These are phyloP conservation scores for Furcasterigmium sp. DNA, from an alignment of 2,329 filamentous ascomycete species.

Conservation along the genomic window DNA sequence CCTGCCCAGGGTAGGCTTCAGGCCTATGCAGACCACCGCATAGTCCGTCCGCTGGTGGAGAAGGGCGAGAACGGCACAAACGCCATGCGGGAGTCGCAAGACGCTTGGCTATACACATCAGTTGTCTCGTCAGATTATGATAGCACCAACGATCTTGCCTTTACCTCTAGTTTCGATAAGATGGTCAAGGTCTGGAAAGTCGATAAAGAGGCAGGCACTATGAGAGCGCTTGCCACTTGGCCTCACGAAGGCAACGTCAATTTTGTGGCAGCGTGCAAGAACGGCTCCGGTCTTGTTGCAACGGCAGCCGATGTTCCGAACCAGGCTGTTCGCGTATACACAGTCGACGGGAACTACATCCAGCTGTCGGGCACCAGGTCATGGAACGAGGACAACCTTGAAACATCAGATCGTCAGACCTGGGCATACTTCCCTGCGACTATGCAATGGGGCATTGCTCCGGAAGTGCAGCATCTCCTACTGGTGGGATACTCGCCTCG, in stretches of 20 bases:
- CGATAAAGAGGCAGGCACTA: constrained; percentile 27
- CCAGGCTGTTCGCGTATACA: constrained; percentile 53
- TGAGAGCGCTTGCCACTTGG: constrained; percentile 47
- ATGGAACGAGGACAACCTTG: constrained; percentile 18
- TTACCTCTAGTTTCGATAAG: constrained; percentile 57
- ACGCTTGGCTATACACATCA: constrained; percentile 59
- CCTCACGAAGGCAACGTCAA: constrained; percentile 54
- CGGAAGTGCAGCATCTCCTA: constrained; percentile 42
- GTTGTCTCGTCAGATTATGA: constrained; percentile 58
- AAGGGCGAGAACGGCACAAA: constrained; percentile 49
- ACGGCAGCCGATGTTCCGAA: constrained; percentile 52
- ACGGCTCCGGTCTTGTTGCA: constrained; percentile 44
- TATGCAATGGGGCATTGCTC: constrained; percentile 53
- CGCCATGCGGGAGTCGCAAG: constrained; percentile 53
- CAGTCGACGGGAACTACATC: constrained; percentile 28
- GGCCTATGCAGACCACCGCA: constrained; percentile 52
- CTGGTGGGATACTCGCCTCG: constrained; percentile 60
- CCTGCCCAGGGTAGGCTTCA: constrained; percentile 34
- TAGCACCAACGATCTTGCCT: constrained; percentile 35
- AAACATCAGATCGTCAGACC: constrained; percentile 27
- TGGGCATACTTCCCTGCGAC: constrained; percentile 62
- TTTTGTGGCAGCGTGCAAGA: constrained; percentile 52
- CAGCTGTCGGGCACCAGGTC: constrained; percentile 33
- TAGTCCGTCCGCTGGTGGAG: constrained; percentile 46
- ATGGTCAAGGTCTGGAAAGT: constrained; percentile 57